Conservation (phyloP, 83 land plant genomes). For the Thuja plicata region DNA sequence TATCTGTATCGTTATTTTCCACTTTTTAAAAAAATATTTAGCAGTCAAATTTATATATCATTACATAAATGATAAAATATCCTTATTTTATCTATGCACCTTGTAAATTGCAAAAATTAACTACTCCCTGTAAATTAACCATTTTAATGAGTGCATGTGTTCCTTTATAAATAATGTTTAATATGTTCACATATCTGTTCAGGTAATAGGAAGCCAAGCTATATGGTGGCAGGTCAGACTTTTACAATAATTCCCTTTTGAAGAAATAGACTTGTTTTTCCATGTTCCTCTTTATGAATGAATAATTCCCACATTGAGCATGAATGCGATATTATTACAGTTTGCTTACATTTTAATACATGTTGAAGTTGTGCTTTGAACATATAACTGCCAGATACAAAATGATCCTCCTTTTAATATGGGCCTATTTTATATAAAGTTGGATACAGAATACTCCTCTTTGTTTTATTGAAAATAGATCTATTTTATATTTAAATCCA, state of each 20-base stretch:
- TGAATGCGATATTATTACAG: background rate
- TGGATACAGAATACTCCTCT: no score
- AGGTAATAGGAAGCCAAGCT: constrained; percentile 74
- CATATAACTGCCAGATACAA: background rate
- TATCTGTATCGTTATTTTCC: background rate
- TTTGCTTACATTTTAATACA: background rate
- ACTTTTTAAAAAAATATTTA: no score
- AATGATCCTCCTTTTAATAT: no score
- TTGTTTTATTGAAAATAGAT: no score
- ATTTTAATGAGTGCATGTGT: background rate
- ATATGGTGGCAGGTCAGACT: constrained; percentile 81
- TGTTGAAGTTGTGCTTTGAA: background rate
- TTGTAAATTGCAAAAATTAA: background rate
- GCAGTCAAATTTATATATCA: no score
- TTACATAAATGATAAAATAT: no score
- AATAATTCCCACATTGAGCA: background rate
- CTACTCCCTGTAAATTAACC: background rate
- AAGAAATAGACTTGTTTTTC: no score
- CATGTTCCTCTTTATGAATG: background rate
- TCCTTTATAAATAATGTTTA: background rate
- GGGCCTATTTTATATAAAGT: no score
- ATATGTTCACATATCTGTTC: constrained; percentile 12
- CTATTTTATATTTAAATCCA: no score
- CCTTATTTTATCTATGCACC: background rate
- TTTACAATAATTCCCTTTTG: constrained; percentile 51